A percentile compares a stretch with the other conserved stretches of the same genome.
phyloP scores from a whole-genome alignment of 257 asterid species.

The Solanum chilense region DNA sequence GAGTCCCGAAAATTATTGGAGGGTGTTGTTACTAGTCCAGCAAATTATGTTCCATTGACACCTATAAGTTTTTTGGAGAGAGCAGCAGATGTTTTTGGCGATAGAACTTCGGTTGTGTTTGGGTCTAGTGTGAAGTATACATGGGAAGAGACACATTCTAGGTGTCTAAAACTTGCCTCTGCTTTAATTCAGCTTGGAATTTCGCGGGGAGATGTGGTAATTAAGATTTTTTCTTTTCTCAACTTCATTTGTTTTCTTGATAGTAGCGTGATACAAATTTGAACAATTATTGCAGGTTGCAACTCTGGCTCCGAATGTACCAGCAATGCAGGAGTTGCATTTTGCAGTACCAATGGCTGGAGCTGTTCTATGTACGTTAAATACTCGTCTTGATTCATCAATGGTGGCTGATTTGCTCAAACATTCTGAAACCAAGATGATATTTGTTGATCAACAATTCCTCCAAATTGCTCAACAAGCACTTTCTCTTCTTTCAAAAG shows the following conservation, averaged over 20 bases:
- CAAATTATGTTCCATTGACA: constrained; percentile 19
- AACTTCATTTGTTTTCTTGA: background rate
- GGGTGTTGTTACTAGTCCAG: background rate
- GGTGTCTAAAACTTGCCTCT: constrained; percentile 27
- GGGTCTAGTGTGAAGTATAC: constrained; percentile 16
- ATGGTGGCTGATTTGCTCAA: constrained; percentile 13
- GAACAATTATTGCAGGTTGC: constrained; percentile 11
- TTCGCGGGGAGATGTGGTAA: background rate
- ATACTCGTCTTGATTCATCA: constrained; percentile 17
- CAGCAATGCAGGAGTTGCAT: constrained; percentile 12
- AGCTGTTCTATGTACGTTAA: constrained; percentile 17
- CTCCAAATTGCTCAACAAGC: constrained; percentile 16
- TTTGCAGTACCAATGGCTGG: background rate
- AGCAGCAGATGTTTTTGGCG: constrained; percentile 3
- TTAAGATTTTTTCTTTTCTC: background rate
- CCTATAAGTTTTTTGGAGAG: constrained; percentile 13
- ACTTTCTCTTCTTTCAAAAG: constrained; percentile 4
- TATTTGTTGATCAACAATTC: background rate
- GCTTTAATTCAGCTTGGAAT: constrained; percentile 18
- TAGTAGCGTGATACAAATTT: background rate
- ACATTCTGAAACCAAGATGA: constrained; percentile 1
- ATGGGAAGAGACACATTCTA: constrained; percentile 17
- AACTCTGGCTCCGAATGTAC: constrained; percentile 27
- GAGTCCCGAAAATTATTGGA: background rate
- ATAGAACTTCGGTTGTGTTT: constrained; percentile 17